Conservation (phyloP, 2,329 filamentous ascomycete genomes). For the Rugonectria rugulosa region DNA sequence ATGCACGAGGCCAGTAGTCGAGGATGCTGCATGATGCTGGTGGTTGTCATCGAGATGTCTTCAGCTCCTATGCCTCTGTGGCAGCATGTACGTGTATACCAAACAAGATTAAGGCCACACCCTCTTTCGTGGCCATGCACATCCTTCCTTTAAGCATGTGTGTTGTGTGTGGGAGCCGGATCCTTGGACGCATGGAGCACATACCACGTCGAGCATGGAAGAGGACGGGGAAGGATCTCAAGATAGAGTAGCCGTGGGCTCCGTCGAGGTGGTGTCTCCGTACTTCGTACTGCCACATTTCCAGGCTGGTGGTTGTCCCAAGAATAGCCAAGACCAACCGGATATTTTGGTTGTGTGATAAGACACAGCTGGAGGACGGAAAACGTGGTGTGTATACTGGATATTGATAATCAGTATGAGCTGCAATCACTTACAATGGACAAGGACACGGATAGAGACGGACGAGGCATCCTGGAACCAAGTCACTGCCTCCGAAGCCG, state of each 20-base stretch:
- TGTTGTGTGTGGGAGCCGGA: background rate
- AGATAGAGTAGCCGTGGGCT: conserved; percentile 10
- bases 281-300: background rate
- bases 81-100: background rate
- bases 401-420: no score
- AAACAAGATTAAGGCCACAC: conserved; percentile 10
- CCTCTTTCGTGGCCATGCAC: background rate
- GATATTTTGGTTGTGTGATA: conserved; percentile 1
- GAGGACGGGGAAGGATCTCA: conserved; percentile 8
- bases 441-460: no score
- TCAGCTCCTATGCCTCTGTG: no score
- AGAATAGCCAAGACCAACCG: conserved; percentile 21
- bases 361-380: background rate
- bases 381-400: no score
- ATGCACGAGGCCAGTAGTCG: conserved; percentile 1
- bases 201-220: no score
- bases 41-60: no score
- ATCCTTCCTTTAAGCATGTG: background rate
- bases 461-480: no score
- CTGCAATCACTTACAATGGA: no score
- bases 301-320: conserved; percentile 12
- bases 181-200: background rate
- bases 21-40: no score
- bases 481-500: no score
- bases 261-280: background rate